Percentiles rank a stretch among this genome's conserved stretches.
phyloP scores from a whole-genome alignment of 108 stramenopile genomes.

The Nitzschia sp. region DNA sequence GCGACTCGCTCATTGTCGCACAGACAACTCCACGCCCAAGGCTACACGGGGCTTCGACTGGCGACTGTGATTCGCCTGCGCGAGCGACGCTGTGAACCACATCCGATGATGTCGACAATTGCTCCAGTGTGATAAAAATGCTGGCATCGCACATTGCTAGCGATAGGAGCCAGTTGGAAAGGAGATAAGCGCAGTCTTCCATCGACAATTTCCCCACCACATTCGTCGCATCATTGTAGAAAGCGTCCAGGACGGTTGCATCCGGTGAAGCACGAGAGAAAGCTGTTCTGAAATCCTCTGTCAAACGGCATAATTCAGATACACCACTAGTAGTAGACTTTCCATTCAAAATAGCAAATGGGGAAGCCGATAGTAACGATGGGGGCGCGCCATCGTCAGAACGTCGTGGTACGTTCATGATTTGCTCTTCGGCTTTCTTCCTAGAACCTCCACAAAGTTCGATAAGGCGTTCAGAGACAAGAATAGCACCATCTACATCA shows the following conservation, averaged over 20 bases:
- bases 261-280: background rate
- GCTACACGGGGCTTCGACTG: background rate
- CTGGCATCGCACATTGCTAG: slow-evolving; percentile 74
- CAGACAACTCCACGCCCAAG: background rate
- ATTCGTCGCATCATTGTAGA: slow-evolving; percentile 20
- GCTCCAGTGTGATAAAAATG: slow-evolving; percentile 43
- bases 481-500: slow-evolving; percentile 72
- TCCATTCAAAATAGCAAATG: slow-evolving; percentile 19
- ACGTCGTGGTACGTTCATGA: slow-evolving; percentile 24
- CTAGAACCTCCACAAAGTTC: slow-evolving; percentile 50
- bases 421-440: slow-evolving; percentile 38
- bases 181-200: slow-evolving; percentile 54
- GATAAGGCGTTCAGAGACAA: slow-evolving; percentile 58
- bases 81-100: background rate
- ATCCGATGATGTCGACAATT: background rate
- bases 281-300: slow-evolving; percentile 1
- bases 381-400: background rate
- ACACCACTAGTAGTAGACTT: slow-evolving; percentile 13
- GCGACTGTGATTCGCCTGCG: background rate
- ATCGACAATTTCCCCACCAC: slow-evolving; percentile 31
- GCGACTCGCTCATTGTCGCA: background rate
- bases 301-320: slow-evolving; percentile 18
- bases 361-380: slow-evolving; percentile 19
- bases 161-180: slow-evolving; percentile 73
- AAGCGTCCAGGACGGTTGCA: slow-evolving; percentile 21